These are phyloP conservation scores for Ascochyta pisi DNA, from an alignment of 2,329 filamentous ascomycete species.

Conservation along the genomic window DNA sequence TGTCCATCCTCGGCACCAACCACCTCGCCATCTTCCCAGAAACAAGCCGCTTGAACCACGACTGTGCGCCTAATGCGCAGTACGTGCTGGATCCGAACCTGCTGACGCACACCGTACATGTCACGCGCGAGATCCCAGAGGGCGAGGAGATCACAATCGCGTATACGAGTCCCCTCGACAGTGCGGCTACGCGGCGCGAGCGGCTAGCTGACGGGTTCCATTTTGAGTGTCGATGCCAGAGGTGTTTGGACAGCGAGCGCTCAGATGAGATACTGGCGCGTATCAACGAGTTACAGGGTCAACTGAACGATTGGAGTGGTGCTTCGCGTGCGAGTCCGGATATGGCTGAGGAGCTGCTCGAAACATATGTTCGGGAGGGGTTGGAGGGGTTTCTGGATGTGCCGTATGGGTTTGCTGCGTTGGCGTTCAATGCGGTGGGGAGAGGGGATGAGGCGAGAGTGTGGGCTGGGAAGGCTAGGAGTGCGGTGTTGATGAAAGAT, in stretches of 20 bases:
- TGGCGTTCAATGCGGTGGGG: slow-evolving; percentile 49
- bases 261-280: slow-evolving; percentile 42
- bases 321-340: slow-evolving; percentile 25
- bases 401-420: slow-evolving; percentile 50
- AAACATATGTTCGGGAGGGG: slow-evolving; percentile 46
- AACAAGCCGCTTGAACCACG: slow-evolving; percentile 52
- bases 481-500: slow-evolving; percentile 48
- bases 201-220: slow-evolving; percentile 46
- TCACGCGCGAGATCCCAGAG: slow-evolving; percentile 39
- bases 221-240: slow-evolving; percentile 51
- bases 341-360: slow-evolving; percentile 43
- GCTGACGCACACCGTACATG: slow-evolving; percentile 52
- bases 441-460: slow-evolving; percentile 29
- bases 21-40: slow-evolving; percentile 50
- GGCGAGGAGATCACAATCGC: slow-evolving; percentile 53
- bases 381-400: slow-evolving; percentile 50
- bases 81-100: slow-evolving; percentile 46
- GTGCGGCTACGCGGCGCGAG: slow-evolving; percentile 35
- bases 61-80: slow-evolving; percentile 51
- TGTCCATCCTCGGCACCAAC: slow-evolving; percentile 34
- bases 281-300: slow-evolving; percentile 41
- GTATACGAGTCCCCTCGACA: slow-evolving; percentile 51
- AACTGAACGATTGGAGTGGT: slow-evolving; percentile 41
- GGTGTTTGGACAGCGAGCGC: slow-evolving; percentile 36
- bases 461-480: slow-evolving; percentile 46